A percentile compares a stretch with the other conserved stretches of the same genome.
phyloP scores from a whole-genome alignment of 2,329 filamentous ascomycete species.

The Pseudogymnoascus verrucosus region DNA sequence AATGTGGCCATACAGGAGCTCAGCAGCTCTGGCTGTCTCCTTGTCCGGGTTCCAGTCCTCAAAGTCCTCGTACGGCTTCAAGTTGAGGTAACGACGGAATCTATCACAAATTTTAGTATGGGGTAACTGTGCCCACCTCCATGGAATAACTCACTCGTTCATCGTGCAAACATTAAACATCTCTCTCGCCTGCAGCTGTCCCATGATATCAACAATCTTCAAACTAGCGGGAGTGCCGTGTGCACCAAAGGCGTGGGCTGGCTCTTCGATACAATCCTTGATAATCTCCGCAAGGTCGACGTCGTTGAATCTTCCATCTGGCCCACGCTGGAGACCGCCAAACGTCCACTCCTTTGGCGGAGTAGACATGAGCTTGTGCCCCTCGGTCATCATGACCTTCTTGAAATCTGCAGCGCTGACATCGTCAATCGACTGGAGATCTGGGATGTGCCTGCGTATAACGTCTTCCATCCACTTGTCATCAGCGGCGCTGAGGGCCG shows the following conservation, averaged over 20 bases:
- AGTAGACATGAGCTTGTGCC: conserved; percentile 29
- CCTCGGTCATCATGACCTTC: conserved; percentile 33
- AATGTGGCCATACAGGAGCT: conserved; percentile 41
- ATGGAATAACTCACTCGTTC: conserved; percentile 35
- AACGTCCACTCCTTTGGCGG: conserved; percentile 36
- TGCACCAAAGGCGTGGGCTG: conserved; percentile 44
- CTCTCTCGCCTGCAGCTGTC: conserved; percentile 37
- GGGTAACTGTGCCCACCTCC: background rate
- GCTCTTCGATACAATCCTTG: conserved; percentile 39
- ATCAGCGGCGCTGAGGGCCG: conserved; percentile 36
- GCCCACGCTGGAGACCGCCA: conserved; percentile 31
- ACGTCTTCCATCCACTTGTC: conserved; percentile 38
- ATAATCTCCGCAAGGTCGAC: conserved; percentile 36
- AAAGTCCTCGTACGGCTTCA: conserved; percentile 41
- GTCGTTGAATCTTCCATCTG: conserved; percentile 36
- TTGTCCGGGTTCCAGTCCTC: conserved; percentile 45
- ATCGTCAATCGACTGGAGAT: conserved; percentile 35
- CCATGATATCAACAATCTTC: conserved; percentile 40
- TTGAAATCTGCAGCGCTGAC: conserved; percentile 35
- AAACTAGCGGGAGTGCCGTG: conserved; percentile 39
- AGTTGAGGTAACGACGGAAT: conserved; percentile 43
- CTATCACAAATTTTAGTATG: conserved; percentile 23
- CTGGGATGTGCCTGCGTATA: conserved; percentile 28
- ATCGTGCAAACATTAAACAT: conserved; percentile 43
- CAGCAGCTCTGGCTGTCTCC: conserved; percentile 35